Conservation (phyloP, 2,329 filamentous ascomycete genomes). For the Botrytis cinerea region DNA sequence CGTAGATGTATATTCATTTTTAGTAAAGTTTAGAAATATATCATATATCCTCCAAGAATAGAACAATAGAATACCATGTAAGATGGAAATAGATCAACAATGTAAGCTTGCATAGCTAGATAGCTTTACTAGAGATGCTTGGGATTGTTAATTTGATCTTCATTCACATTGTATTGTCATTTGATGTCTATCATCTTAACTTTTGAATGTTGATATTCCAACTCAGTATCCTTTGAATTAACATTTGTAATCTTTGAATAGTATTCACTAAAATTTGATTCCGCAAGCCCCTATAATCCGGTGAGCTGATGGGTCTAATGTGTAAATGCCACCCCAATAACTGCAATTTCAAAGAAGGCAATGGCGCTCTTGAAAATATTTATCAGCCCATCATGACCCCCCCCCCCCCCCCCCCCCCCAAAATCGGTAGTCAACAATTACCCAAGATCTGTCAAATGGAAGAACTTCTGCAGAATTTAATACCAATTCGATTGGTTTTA, state of each 20-base stretch:
- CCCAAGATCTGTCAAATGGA: not conserved
- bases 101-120: not conserved
- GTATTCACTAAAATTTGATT: not conserved
- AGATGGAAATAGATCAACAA: not conserved
- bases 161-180: no score
- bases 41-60: not conserved
- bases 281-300: rapidly evolving
- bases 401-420: no score
- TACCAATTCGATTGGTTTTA: not conserved
- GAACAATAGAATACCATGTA: not conserved
- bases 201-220: not conserved
- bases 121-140: not conserved
- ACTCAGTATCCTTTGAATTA: not conserved
- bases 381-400: not conserved
- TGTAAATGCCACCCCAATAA: not conserved
- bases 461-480: no score
- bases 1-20: not conserved
- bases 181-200: not conserved
- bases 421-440: not conserved
- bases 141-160: no score
- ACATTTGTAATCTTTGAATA: not conserved
- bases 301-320: not conserved
- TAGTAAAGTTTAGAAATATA: not conserved
- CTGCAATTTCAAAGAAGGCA: not conserved
- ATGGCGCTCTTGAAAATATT: not conserved